A percentile compares a stretch with the other conserved stretches of the same genome.
These are phyloP conservation scores for Monosiga brevicollis DNA, from an alignment of 78 protist genomes.

Conservation along the genomic window DNA sequence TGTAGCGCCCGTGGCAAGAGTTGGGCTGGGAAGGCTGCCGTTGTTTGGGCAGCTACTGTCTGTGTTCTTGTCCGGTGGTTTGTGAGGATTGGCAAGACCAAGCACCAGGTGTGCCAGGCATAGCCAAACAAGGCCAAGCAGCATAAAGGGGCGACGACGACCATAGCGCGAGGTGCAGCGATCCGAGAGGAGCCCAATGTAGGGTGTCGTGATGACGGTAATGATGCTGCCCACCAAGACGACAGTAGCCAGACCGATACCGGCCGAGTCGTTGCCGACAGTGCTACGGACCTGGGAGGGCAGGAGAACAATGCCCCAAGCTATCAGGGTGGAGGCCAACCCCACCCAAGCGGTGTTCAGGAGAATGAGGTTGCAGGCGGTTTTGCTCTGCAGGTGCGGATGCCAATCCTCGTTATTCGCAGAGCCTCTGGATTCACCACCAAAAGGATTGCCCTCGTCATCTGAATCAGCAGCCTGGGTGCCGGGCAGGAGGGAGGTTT, in stretches of 20 bases:
- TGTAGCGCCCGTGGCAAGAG: not conserved
- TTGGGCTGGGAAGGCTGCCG: not conserved
- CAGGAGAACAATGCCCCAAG: not conserved
- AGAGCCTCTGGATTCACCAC: too few relatives aligned
- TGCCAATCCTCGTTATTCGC: too few relatives aligned
- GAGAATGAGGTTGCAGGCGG: not conserved
- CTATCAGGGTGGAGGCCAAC: not conserved
- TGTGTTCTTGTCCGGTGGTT: not conserved
- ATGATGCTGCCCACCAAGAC: not conserved
- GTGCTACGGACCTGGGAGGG: not conserved
- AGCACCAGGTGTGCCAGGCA: not conserved
- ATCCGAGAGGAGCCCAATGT: not conserved
- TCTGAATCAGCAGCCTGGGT: too few relatives aligned
- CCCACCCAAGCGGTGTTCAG: not conserved
- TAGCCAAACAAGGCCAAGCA: not conserved
- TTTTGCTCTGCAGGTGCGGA: too few relatives aligned
- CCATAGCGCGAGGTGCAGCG: not conserved
- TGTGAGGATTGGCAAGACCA: not conserved
- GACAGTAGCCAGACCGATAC: not conserved
- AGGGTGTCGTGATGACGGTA: not conserved
- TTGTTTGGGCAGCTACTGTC: not conserved
- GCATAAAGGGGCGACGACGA: constrained; percentile 4
- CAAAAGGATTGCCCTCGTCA: too few relatives aligned
- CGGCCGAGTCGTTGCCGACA: not conserved
- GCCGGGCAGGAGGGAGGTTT: too few relatives aligned